These are phyloP conservation scores for Neofusicoccum parvum DNA, from an alignment of 2,329 filamentous ascomycete species.

Conservation along the genomic window DNA sequence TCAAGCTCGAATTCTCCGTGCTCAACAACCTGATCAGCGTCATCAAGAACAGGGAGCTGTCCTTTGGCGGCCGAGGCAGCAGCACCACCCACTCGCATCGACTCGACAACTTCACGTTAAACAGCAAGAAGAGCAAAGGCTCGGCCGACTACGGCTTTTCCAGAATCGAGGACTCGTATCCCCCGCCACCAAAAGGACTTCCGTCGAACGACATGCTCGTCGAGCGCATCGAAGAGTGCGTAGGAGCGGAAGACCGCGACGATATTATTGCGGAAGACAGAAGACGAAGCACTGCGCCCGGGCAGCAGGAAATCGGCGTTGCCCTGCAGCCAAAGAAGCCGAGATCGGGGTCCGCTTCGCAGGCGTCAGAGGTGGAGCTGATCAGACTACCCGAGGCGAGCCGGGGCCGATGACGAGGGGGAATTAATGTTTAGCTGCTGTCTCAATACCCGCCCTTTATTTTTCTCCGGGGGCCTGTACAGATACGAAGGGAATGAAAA, in stretches of 20 bases:
- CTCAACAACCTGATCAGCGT: constrained; percentile 49
- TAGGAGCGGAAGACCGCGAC: neutral
- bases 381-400: neutral
- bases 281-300: neutral
- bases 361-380: neutral
- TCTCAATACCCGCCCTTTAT: neutral
- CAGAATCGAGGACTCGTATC: no score
- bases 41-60: constrained; percentile 21
- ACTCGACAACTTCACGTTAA: neutral
- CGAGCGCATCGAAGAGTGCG: neutral
- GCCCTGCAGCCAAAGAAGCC: neutral
- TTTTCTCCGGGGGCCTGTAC: neutral
- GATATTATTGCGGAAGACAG: neutral
- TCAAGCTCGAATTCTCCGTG: constrained; percentile 60
- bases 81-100: neutral
- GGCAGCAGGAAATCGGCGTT: neutral
- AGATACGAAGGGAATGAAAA: neutral
- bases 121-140: neutral
- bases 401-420: neutral
- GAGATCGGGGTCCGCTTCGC: neutral
- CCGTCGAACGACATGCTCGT: no score
- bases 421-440: neutral
- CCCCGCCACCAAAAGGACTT: no score
- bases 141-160: neutral
- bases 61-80: constrained; percentile 4